phyloP scores from a whole-genome alignment of 768 basidiomycete species.

The Tulasnella sp. region DNA sequence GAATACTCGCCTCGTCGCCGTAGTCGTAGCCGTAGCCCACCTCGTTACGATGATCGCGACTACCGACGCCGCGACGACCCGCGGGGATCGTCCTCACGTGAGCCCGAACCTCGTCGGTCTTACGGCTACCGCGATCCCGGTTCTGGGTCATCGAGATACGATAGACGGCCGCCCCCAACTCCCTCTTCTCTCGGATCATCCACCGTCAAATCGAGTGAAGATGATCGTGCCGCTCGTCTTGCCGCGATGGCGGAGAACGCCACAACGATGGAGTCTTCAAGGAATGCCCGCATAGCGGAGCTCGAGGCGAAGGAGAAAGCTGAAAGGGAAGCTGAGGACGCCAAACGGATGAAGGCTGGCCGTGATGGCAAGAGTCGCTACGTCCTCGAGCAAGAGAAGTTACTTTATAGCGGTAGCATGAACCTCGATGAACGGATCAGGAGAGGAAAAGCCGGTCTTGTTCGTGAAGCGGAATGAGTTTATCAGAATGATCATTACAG shows the following conservation, averaged over 20 bases:
- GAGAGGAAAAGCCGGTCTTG: conserved; percentile 67
- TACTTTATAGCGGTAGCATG: conserved; percentile 61
- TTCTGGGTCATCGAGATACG: conserved; percentile 31
- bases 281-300: conserved; percentile 65
- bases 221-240: conserved; percentile 76
- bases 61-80: conserved; percentile 34
- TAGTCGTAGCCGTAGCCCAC: conserved; percentile 12
- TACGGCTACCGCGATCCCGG: conserved; percentile 30
- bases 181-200: conserved; percentile 40
- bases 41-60: conserved; percentile 30
- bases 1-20: conserved; percentile 33
- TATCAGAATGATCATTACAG: not conserved
- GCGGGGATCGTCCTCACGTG: conserved; percentile 33
- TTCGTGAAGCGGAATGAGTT: conserved; percentile 36
- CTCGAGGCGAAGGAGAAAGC: conserved; percentile 74
- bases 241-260: conserved; percentile 86
- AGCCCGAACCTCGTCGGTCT: conserved; percentile 28
- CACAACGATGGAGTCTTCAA: conserved; percentile 57
- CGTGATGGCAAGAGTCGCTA: conserved; percentile 78
- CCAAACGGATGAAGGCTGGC: conserved; percentile 52
- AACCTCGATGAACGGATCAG: conserved; percentile 75
- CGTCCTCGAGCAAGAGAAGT: conserved; percentile 78
- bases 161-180: conserved; percentile 45
- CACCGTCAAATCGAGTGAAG: conserved; percentile 34
- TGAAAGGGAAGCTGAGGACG: conserved; percentile 69